Conservation (phyloP, 768 basidiomycete species). For the Naganishia onofrii region DNA sequence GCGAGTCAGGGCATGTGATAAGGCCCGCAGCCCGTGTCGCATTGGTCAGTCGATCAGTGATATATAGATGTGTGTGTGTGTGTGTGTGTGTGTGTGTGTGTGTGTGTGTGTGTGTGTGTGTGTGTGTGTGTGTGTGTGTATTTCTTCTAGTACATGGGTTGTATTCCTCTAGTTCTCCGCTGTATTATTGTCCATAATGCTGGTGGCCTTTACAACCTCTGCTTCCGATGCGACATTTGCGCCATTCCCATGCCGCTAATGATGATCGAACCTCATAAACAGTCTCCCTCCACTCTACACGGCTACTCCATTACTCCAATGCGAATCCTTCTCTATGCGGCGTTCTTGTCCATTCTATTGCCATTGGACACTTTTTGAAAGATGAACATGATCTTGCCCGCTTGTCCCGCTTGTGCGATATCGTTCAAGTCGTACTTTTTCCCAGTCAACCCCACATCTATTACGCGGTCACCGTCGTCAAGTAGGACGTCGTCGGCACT, state of each 20-base stretch:
- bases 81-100: conserved; percentile 18
- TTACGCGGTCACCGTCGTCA: background rate
- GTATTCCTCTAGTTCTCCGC: background rate
- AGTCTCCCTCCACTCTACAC: background rate
- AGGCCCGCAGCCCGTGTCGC: no score
- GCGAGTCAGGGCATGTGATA: conserved; percentile 33
- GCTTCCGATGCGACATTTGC: background rate
- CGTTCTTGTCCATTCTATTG: background rate
- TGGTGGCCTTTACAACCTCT: background rate
- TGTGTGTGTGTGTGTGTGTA: conserved; percentile 12
- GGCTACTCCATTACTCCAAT: background rate
- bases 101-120: conserved; percentile 12
- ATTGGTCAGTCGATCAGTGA: no score
- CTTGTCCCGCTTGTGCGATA: conserved; percentile 35
- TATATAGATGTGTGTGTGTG: background rate
- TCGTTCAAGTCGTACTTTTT: conserved; percentile 41
- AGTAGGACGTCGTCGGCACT: background rate
- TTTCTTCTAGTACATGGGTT: background rate
- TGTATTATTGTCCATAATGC: background rate
- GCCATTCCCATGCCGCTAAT: no score
- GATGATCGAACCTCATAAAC: no score
- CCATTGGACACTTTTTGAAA: conserved; percentile 44
- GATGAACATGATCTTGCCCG: conserved; percentile 48
- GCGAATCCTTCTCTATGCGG: background rate
- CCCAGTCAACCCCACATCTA: conserved; percentile 12